Conservation (phyloP, 1,139 yeast species). For the Debaryomyces coudertii region DNA sequence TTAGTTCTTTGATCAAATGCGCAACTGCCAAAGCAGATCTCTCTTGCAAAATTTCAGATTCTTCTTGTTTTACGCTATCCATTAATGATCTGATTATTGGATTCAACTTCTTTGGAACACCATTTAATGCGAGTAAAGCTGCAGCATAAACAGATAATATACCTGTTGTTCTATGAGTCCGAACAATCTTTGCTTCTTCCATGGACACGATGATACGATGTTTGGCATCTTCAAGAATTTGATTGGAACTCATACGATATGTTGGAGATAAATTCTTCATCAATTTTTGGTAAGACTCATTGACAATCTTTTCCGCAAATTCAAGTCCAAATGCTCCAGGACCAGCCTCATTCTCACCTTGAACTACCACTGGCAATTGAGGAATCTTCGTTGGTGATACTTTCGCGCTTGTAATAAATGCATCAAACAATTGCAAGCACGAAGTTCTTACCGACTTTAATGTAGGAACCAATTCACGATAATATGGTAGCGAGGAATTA, state of each 20-base stretch:
- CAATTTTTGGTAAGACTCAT: conserved; percentile 68
- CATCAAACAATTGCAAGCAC: conserved; percentile 78
- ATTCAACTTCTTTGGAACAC: conserved; percentile 82
- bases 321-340: conserved; percentile 87
- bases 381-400: conserved; percentile 78
- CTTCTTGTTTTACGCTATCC: conserved; percentile 89
- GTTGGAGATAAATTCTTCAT: conserved; percentile 69
- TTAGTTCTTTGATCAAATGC: conserved; percentile 59
- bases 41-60: conserved; percentile 62
- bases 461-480: conserved; percentile 85
- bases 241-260: conserved; percentile 70
- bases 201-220: conserved; percentile 68
- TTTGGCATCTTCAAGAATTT: conserved; percentile 79
- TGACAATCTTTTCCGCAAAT: conserved; percentile 71
- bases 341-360: conserved; percentile 94
- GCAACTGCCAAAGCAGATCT: conserved; percentile 76
- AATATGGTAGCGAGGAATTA: conserved; percentile 49
- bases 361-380: conserved; percentile 82
- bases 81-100: conserved; percentile 88
- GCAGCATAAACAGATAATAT: conserved; percentile 79
- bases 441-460: conserved; percentile 84
- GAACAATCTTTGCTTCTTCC: conserved; percentile 64
- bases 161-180: conserved; percentile 57
- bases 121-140: conserved; percentile 62
- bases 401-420: conserved; percentile 76